A percentile compares a stretch with the other conserved stretches of the same genome.
Conservation (phyloP, 2,329 filamentous ascomycete species). For the Parascedosporium putredinis region DNA sequence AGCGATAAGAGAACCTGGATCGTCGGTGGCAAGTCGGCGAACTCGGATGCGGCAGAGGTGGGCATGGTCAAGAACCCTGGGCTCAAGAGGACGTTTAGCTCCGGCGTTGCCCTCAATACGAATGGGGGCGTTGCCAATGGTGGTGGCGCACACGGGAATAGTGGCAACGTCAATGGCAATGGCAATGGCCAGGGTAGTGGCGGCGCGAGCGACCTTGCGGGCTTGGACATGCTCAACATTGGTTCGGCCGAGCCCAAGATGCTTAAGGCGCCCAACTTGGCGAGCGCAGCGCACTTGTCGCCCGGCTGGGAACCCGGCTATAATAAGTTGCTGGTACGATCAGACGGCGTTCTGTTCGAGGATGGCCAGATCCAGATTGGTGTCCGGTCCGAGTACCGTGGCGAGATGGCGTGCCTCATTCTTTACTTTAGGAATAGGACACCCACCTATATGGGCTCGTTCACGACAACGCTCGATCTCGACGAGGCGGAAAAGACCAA, state of each 20-base stretch:
- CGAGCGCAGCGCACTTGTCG: conserved; percentile 82
- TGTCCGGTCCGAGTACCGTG: conserved; percentile 84
- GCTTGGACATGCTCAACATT: conserved; percentile 65
- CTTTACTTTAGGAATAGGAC: conserved; percentile 95
- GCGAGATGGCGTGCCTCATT: conserved; percentile 91
- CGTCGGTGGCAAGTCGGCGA: conserved; percentile 92
- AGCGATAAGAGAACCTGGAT: conserved; percentile 97
- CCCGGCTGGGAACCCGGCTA: conserved; percentile 92
- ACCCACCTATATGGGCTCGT: conserved; percentile 71
- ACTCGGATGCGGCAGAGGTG: conserved; percentile 69
- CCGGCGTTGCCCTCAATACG: conserved; percentile 38
- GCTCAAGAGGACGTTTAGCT: conserved; percentile 77
- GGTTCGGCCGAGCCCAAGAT: conserved; percentile 45
- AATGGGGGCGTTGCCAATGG: conserved; percentile 25
- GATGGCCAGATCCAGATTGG: conserved; percentile 91
- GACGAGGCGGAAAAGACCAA: conserved; percentile 53
- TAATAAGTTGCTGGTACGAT: conserved; percentile 65
- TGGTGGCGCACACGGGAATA: too few relatives aligned
- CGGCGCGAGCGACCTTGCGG: conserved; percentile 58
- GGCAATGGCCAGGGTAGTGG: conserved; percentile 14
- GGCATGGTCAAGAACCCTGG: conserved; percentile 70
- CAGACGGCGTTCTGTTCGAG: conserved; percentile 87
- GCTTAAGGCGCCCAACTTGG: conserved; percentile 67
- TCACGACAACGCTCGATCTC: conserved; percentile 88
- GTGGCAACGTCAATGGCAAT: conserved; percentile 41